A percentile compares a stretch with the other conserved stretches of the same genome.
Evolutionary conservation across 2,329 filamentous ascomycete genomes (phyloP).

Genomic region (Aspergillus calidoustus): DNA sequence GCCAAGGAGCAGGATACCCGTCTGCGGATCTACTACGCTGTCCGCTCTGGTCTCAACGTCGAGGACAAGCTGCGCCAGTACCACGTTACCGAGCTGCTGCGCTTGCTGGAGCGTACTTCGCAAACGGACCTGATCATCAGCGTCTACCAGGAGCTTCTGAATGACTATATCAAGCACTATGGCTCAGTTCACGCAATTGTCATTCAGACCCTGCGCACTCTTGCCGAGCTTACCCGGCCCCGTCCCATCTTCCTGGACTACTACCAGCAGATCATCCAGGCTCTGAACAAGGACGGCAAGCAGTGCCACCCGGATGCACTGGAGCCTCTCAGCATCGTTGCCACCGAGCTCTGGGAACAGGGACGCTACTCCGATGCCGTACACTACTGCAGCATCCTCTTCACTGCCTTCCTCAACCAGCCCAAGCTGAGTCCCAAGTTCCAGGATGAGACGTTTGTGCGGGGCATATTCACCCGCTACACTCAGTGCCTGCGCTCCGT

Average conservation of each 20-base stretch:
- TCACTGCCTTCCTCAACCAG: conserved; percentile 42
- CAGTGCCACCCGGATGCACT: conserved; percentile 43
- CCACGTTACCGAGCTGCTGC: conserved; percentile 35
- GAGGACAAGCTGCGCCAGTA: conserved; percentile 38
- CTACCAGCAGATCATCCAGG: conserved; percentile 43
- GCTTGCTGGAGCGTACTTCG: conserved; percentile 34
- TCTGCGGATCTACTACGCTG: conserved; percentile 41
- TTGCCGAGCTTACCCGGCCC: conserved; percentile 43
- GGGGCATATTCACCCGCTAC: conserved; percentile 41
- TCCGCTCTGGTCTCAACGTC: conserved; percentile 33
- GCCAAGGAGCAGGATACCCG: conserved; percentile 44
- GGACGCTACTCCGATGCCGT: conserved; percentile 44
- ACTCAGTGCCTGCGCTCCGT: conserved; percentile 40
- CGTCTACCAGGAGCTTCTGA: conserved; percentile 45
- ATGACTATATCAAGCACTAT: conserved; percentile 42
- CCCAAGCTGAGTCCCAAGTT: conserved; percentile 40
- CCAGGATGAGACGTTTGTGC: conserved; percentile 39
- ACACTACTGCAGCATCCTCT: conserved; percentile 40
- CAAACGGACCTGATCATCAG: conserved; percentile 43
- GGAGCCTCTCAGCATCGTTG: conserved; percentile 43
- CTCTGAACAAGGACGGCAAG: conserved; percentile 43
- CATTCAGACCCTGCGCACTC: conserved; percentile 41
- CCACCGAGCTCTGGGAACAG: conserved; percentile 45
- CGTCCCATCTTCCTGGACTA: conserved; percentile 45
- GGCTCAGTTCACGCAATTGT: conserved; percentile 41